Evolutionary conservation across 1,284 basidiomycete genomes (phyloP).

Genomic region (Ceratobasidium sp.): DNA sequence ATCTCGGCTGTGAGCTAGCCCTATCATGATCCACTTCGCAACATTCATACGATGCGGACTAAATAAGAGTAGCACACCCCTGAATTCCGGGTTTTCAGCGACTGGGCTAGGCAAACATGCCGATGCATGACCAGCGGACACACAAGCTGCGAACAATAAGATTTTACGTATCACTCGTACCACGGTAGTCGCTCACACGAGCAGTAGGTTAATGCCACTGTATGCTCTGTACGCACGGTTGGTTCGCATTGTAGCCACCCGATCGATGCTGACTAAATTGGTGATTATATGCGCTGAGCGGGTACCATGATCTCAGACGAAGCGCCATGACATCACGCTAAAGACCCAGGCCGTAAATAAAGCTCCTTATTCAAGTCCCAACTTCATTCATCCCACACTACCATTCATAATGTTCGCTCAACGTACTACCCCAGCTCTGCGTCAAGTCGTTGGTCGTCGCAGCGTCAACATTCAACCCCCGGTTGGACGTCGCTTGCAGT

Average conservation of each 20-base stretch:
- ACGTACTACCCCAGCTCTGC: constrained; percentile 25
- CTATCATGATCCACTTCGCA: too few species aligned
- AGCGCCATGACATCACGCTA: constrained; percentile 35
- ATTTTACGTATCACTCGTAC: too few species aligned
- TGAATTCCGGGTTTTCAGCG: too few species aligned
- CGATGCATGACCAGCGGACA: too few species aligned
- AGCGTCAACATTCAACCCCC: background rate
- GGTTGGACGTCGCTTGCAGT: constrained; percentile 25
- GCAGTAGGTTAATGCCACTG: too few species aligned
- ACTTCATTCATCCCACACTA: constrained; percentile 1
- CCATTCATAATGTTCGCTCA: constrained; percentile 27
- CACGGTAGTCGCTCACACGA: too few species aligned
- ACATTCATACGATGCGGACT: too few species aligned
- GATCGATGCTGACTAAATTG: background rate
- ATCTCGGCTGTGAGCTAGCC: background rate
- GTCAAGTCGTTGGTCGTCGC: constrained; percentile 5
- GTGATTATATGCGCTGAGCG: constrained; percentile 12
- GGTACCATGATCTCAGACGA: constrained; percentile 10
- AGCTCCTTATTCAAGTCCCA: background rate
- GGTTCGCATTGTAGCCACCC: background rate
- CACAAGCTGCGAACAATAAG: too few species aligned
- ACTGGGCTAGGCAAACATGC: too few species aligned
- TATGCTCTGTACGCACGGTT: background rate
- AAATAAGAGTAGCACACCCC: too few species aligned
- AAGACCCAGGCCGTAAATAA: background rate